Percentiles rank a stretch among this genome's conserved stretches.
These are phyloP conservation scores for Trichoderma erinaceum DNA, from an alignment of 495 filamentous ascomycete species.

Conservation along the genomic window DNA sequence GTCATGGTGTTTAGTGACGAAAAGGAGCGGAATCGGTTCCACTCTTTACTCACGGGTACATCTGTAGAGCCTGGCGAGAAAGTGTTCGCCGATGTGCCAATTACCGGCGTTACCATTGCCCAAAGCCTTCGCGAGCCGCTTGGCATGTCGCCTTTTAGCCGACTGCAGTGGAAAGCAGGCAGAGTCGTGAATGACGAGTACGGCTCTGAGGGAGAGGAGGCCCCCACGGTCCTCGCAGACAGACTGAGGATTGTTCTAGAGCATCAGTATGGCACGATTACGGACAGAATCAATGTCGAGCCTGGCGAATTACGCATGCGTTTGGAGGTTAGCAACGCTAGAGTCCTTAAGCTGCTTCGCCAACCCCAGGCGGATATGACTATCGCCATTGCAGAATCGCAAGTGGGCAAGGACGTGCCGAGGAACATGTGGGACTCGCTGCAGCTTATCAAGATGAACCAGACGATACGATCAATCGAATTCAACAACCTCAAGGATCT, in stretches of 20 bases:
- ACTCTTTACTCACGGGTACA: slow-evolving; percentile 64
- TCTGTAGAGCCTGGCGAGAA: slow-evolving; percentile 52
- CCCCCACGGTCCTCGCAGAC: slow-evolving; percentile 62
- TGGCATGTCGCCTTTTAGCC: slow-evolving; percentile 39
- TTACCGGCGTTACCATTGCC: slow-evolving; percentile 58
- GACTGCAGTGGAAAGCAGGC: slow-evolving; percentile 40
- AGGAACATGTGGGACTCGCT: slow-evolving; percentile 51
- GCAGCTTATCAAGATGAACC: slow-evolving; percentile 29
- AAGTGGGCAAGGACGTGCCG: slow-evolving; percentile 49
- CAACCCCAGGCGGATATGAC: slow-evolving; percentile 63
- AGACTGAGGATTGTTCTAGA: slow-evolving; percentile 62
- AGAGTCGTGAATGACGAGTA: slow-evolving; percentile 53
- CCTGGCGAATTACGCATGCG: slow-evolving; percentile 63
- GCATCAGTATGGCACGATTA: slow-evolving; percentile 60
- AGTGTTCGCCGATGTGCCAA: slow-evolving; percentile 54
- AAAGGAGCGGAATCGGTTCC: slow-evolving; percentile 57
- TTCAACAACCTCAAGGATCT: slow-evolving; percentile 54
- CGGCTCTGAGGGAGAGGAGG: slow-evolving; percentile 30
- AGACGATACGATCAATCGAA: slow-evolving; percentile 48
- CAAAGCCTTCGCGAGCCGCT: slow-evolving; percentile 41
- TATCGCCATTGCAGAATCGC: slow-evolving; percentile 59
- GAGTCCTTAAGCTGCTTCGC: slow-evolving; percentile 57
- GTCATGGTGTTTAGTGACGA: slow-evolving; percentile 66
- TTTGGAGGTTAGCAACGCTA: slow-evolving; percentile 53
- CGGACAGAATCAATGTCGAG: slow-evolving; percentile 70